These are phyloP conservation scores for Collybiopsis confluens DNA, from an alignment of 768 basidiomycete genomes.

Conservation along the genomic window DNA sequence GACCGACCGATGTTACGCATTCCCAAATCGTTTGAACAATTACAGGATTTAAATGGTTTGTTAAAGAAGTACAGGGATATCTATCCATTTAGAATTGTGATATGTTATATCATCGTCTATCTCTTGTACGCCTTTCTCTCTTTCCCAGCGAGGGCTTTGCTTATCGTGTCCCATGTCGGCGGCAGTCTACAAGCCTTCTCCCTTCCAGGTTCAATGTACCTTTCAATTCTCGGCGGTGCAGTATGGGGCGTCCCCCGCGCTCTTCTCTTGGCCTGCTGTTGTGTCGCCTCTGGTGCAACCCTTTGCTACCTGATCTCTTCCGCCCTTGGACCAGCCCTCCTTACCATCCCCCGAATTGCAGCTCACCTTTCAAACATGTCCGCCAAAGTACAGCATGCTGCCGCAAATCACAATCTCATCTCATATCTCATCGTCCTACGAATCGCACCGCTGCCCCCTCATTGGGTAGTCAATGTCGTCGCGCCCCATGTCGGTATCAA, in stretches of 20 bases:
- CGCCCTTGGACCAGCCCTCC: slow-evolving; percentile 87
- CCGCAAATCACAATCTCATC: slow-evolving; percentile 67
- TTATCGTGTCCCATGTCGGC: not conserved
- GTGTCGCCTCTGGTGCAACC: slow-evolving; percentile 86
- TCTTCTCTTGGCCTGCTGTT: slow-evolving; percentile 85
- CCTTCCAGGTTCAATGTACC: slow-evolving; percentile 95
- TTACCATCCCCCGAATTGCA: slow-evolving; percentile 83
- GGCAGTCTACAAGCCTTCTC: slow-evolving; percentile 92
- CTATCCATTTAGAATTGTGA: slow-evolving; percentile 78
- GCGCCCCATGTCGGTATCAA: slow-evolving; percentile 91
- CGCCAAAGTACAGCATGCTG: slow-evolving; percentile 67
- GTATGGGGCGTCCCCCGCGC: slow-evolving; percentile 90
- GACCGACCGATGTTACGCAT: slow-evolving; percentile 77
- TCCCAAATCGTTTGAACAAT: slow-evolving; percentile 83
- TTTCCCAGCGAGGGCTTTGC: not conserved
- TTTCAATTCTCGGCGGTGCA: slow-evolving; percentile 93
- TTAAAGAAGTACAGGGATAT: slow-evolving; percentile 91
- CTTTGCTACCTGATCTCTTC: slow-evolving; percentile 92
- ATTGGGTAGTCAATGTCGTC: slow-evolving; percentile 93
- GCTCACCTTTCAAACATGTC: slow-evolving; percentile 79
- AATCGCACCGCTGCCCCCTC: slow-evolving; percentile 91
- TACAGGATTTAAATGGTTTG: slow-evolving; percentile 80
- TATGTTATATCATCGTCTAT: slow-evolving; percentile 87
- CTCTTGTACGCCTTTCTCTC: slow-evolving; percentile 66
- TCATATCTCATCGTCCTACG: slow-evolving; percentile 93